Evolutionary conservation across 2,329 filamentous ascomycete genomes (phyloP).

Genomic region (Shiraia bambusicola): DNA sequence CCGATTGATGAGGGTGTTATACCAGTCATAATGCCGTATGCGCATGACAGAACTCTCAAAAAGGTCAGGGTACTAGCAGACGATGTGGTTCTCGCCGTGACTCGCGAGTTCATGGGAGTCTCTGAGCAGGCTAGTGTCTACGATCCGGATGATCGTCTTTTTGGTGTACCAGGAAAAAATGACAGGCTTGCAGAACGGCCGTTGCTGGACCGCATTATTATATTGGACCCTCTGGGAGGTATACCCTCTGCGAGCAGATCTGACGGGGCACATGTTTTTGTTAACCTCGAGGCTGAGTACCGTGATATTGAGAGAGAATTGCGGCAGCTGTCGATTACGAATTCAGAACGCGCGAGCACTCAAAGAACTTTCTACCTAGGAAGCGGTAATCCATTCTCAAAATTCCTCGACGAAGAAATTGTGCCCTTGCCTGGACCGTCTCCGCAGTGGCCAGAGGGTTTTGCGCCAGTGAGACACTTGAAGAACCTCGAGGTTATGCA

Average conservation of each 20-base stretch:
- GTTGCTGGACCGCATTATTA: conserved; percentile 77
- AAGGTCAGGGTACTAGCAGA: conserved; percentile 54
- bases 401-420: conserved; percentile 41
- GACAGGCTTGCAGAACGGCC: conserved; percentile 33
- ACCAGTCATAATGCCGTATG: conserved; percentile 67
- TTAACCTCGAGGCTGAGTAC: conserved; percentile 93
- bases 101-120: conserved; percentile 72
- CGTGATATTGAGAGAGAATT: conserved; percentile 67
- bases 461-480: conserved; percentile 51
- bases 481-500: conserved; percentile 75
- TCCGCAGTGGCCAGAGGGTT: conserved; percentile 14
- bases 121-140: conserved; percentile 35
- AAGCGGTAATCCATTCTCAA: conserved; percentile 49
- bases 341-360: conserved; percentile 13
- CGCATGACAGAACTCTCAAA: conserved; percentile 54
- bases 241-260: conserved; percentile 66
- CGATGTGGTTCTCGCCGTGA: conserved; percentile 74
- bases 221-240: conserved; percentile 84
- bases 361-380: conserved; percentile 19
- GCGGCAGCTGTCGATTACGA: conserved; percentile 20
- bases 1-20: conserved; percentile 69
- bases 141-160: conserved; percentile 8
- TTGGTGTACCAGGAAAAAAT: conserved; percentile 31
- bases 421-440: conserved; percentile 17
- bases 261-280: conserved; percentile 74